phyloP scores from a whole-genome alignment of 2,329 filamentous ascomycete genomes.

The Gnomoniopsis smithogilvyi region DNA sequence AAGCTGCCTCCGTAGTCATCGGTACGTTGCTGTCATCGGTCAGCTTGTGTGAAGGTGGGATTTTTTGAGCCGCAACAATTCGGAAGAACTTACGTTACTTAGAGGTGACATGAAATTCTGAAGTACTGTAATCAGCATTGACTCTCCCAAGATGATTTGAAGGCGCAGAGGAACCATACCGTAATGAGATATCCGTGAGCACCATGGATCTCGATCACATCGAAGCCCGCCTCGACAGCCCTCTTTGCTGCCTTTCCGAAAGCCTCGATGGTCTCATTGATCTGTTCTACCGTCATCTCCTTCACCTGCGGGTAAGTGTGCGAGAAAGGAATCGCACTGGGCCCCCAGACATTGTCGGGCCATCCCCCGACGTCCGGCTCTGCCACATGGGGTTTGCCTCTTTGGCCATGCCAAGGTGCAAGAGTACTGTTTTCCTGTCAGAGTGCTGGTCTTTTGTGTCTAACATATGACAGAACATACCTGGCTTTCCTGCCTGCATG shows the following conservation, averaged over 20 bases:
- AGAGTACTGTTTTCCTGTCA: conserved; percentile 40
- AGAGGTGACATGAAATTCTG: conserved; percentile 59
- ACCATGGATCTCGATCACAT: conserved; percentile 67
- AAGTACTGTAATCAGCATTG: too few species aligned
- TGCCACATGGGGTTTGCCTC: conserved; percentile 47
- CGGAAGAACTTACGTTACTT: conserved; percentile 42
- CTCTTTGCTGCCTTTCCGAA: conserved; percentile 58
- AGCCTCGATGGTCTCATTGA: conserved; percentile 59
- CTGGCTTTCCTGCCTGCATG: conserved; percentile 72
- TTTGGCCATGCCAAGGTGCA: conserved; percentile 63
- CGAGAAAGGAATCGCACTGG: conserved; percentile 56
- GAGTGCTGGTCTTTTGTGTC: background rate
- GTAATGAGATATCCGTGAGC: conserved; percentile 67
- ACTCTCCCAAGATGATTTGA: too few species aligned
- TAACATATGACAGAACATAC: background rate
- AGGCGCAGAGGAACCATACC: background rate
- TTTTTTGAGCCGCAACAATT: too few species aligned
- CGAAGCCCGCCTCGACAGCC: conserved; percentile 67
- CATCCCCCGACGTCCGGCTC: conserved; percentile 50
- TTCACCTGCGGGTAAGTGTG: conserved; percentile 59
- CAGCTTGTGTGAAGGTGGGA: background rate
- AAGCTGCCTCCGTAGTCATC: conserved; percentile 65
- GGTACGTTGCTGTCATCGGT: conserved; percentile 44
- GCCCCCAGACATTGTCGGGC: conserved; percentile 52
- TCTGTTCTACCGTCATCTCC: conserved; percentile 66